A percentile compares a stretch with the other conserved stretches of the same genome.
Evolutionary conservation across 139 green algal species (phyloP).

Genomic region (Chlamydomonas sphaeroides): DNA sequence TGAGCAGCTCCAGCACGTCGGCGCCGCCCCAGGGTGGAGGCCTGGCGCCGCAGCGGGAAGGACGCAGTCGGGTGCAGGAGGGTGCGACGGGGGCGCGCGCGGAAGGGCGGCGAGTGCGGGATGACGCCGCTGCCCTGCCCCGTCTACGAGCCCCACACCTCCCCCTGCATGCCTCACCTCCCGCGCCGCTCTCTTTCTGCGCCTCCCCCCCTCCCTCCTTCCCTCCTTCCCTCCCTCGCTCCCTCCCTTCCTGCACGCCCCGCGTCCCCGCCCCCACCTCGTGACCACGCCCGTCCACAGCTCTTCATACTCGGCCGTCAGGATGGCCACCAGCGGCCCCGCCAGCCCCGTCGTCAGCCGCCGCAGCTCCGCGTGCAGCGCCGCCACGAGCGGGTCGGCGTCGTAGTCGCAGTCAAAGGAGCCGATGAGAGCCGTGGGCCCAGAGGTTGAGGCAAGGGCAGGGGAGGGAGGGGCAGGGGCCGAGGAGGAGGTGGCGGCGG

Average conservation of each 20-base stretch:
- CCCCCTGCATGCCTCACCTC: too few relatives aligned
- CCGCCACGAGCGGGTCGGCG: conserved; percentile 10
- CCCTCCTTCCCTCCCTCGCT: too few relatives aligned
- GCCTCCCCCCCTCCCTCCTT: too few relatives aligned
- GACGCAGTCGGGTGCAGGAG: not conserved
- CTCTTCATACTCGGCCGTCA: conserved; percentile 29
- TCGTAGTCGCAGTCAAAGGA: not conserved
- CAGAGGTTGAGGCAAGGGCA: not conserved
- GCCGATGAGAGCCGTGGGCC: too few relatives aligned
- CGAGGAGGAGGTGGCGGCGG: not conserved
- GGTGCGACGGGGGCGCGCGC: too few relatives aligned
- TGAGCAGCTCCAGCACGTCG: conserved; percentile 23
- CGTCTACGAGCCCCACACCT: too few relatives aligned
- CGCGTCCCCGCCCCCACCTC: not conserved
- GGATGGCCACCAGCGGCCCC: not conserved
- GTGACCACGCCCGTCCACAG: conserved; percentile 19
- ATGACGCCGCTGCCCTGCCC: too few relatives aligned
- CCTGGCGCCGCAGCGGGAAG: not conserved
- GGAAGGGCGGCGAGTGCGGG: too few relatives aligned
- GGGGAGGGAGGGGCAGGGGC: not conserved
- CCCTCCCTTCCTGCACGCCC: too few relatives aligned
- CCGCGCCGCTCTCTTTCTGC: too few relatives aligned
- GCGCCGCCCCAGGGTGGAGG: conserved; percentile 11
- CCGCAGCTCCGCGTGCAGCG: conserved; percentile 13
- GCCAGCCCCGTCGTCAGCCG: conserved; percentile 32